These are phyloP conservation scores for Chrysoporthe austroafricana DNA, from an alignment of 2,329 filamentous ascomycete genomes.

Conservation along the genomic window DNA sequence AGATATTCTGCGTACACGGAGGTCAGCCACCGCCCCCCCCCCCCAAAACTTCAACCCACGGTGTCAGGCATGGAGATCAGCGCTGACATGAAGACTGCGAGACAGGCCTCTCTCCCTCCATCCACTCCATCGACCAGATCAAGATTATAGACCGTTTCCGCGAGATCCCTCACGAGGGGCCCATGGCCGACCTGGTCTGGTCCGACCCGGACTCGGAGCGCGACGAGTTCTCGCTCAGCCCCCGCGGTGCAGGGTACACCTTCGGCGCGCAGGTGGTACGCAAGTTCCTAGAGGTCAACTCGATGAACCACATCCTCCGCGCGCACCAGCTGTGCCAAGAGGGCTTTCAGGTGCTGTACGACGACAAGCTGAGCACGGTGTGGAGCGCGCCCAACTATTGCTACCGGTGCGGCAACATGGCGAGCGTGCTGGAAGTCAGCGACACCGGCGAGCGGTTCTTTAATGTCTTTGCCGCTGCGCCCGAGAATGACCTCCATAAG, in stretches of 20 bases:
- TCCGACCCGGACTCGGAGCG: conserved; percentile 96
- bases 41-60: background rate
- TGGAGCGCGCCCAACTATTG: conserved; percentile 98
- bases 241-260: conserved; percentile 92
- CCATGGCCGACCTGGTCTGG: conserved; percentile 99
- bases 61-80: conserved; percentile 8
- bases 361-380: conserved; percentile 91
- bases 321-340: conserved; percentile 99
- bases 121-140: conserved; percentile 98
- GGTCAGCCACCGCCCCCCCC: conserved; percentile 49
- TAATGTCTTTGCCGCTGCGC: conserved; percentile 96
- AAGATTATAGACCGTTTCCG: conserved; percentile 99
- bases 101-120: conserved; percentile 78
- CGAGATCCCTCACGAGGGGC: conserved; percentile 97
- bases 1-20: conserved; percentile 98
- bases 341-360: conserved; percentile 95
- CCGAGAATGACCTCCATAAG: conserved; percentile 91
- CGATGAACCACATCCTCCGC: conserved; percentile 95
- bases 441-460: conserved; percentile 92
- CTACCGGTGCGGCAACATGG: conserved; percentile 95
- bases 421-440: conserved; percentile 94
- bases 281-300: conserved; percentile 96
- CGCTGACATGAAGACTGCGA: conserved; percentile 5
- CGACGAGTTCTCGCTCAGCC: conserved; percentile 94
- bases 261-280: conserved; percentile 98